A percentile compares a stretch with the other conserved stretches of the same genome.
phyloP scores from a whole-genome alignment of 2,329 filamentous ascomycete genomes.

The Clarireedia homoeocarpa region DNA sequence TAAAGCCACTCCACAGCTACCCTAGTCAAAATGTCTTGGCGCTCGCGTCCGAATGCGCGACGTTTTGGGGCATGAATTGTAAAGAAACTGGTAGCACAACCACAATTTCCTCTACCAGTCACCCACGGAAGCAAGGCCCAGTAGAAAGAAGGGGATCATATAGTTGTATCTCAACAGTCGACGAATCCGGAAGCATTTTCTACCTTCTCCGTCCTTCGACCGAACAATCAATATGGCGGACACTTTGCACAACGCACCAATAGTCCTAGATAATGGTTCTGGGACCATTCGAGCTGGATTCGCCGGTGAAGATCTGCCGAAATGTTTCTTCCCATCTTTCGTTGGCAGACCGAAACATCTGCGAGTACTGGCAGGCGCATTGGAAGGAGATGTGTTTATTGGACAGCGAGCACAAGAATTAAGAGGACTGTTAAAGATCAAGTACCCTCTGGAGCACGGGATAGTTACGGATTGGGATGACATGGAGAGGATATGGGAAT shows the following conservation, averaged over 20 bases:
- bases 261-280: constrained; percentile 98
- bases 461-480: constrained; percentile 99
- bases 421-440: constrained; percentile 87
- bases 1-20: constrained; percentile 1
- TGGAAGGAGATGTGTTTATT: constrained; percentile 97
- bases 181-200: not conserved
- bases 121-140: not conserved
- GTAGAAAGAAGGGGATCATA: not conserved
- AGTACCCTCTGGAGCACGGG: constrained; percentile 91
- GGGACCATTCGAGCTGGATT: constrained; percentile 96
- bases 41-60: constrained; percentile 7
- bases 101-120: not conserved
- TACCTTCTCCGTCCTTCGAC: not conserved
- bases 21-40: constrained; percentile 8
- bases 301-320: constrained; percentile 89
- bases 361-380: constrained; percentile 86
- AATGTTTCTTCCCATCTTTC: constrained; percentile 96
- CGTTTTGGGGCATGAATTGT: not conserved
- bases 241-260: constrained; percentile 88
- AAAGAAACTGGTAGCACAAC: not conserved
- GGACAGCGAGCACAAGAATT: constrained; percentile 83
- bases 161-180: not conserved
- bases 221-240: constrained; percentile 44
- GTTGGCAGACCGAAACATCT: constrained; percentile 94
- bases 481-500: constrained; percentile 99